Conservation (phyloP, 495 filamentous ascomycete genomes). For the Neurospora sp. region DNA sequence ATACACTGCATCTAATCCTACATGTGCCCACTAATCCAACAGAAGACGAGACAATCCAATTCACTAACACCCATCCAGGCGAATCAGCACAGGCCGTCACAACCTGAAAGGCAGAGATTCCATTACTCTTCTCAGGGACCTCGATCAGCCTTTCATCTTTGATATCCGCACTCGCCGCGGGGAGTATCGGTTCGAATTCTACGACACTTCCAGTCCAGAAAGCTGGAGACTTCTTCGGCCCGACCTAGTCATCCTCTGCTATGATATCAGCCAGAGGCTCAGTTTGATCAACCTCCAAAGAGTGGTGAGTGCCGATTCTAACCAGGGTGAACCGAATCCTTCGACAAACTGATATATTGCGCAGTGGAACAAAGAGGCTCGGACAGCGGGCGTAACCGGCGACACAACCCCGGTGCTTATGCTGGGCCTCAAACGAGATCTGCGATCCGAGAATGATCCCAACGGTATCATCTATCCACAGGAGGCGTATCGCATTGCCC, state of each 20-base stretch:
- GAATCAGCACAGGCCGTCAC: conserved; percentile 36
- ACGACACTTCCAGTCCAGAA: conserved; percentile 66
- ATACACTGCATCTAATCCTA: neutral
- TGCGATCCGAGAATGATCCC: conserved; percentile 52
- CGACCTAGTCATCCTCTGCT: conserved; percentile 69
- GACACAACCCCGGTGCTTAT: conserved; percentile 60
- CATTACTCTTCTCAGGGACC: conserved; percentile 56
- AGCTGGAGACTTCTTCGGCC: conserved; percentile 67
- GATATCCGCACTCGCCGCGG: conserved; percentile 52
- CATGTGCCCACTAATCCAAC: neutral
- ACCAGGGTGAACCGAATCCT: conserved; percentile 1
- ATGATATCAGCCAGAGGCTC: conserved; percentile 60
- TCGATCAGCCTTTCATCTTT: conserved; percentile 77
- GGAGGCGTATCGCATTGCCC: conserved; percentile 63
- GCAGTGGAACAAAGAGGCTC: conserved; percentile 63
- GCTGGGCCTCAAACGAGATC: conserved; percentile 73
- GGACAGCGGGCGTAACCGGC: conserved; percentile 50
- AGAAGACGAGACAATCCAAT: neutral
- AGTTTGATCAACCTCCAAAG: conserved; percentile 53
- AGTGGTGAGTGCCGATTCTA: conserved; percentile 32
- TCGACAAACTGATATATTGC: conserved; percentile 1
- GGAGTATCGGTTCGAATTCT: conserved; percentile 64
- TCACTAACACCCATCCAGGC: conserved; percentile 23
- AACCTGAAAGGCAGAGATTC: conserved; percentile 24
- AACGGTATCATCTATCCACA: conserved; percentile 63